phyloP scores from a whole-genome alignment of 139 green algal genomes.

The Coelastrella sp. region DNA sequence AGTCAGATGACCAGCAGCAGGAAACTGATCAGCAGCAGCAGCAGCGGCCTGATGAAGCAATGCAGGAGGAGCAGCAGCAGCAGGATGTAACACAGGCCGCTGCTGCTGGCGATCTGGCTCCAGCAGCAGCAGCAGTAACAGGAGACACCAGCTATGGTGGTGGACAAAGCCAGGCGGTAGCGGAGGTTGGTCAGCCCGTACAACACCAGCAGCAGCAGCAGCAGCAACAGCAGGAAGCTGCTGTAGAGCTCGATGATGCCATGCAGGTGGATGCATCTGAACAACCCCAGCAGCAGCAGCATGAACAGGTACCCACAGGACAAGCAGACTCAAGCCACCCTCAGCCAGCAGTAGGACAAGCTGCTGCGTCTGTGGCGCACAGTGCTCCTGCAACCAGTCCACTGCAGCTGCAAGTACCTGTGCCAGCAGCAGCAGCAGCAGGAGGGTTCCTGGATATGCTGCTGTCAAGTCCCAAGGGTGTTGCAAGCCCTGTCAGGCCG shows the following conservation, averaged over 20 bases:
- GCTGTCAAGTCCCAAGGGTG: not conserved
- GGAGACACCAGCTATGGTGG: not conserved
- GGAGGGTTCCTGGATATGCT: not conserved
- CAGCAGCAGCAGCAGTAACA: constrained; percentile 13
- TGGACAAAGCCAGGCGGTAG: too few relatives aligned
- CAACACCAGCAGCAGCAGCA: not conserved
- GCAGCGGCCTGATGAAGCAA: too few relatives aligned
- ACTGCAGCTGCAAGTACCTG: not conserved
- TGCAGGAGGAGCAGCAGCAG: not conserved
- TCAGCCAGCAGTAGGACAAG: not conserved
- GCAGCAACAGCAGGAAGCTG: constrained; percentile 2
- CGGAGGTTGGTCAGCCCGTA: not conserved
- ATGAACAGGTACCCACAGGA: not conserved
- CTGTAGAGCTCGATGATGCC: constrained; percentile 3
- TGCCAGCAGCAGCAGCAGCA: constrained; percentile 21
- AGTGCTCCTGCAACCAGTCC: not conserved
- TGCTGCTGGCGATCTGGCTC: not conserved
- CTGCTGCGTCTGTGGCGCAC: not conserved
- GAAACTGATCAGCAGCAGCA: not conserved
- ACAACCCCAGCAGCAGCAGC: constrained; percentile 42
- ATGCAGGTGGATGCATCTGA: not conserved
- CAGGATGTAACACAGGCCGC: not conserved
- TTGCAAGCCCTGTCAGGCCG: too few relatives aligned
- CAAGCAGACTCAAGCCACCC: not conserved
- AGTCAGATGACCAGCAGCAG: not conserved